Percentiles rank a stretch among this genome's conserved stretches.
Conservation (phyloP, 306 rosid species). For the Cicer bijugum region DNA sequence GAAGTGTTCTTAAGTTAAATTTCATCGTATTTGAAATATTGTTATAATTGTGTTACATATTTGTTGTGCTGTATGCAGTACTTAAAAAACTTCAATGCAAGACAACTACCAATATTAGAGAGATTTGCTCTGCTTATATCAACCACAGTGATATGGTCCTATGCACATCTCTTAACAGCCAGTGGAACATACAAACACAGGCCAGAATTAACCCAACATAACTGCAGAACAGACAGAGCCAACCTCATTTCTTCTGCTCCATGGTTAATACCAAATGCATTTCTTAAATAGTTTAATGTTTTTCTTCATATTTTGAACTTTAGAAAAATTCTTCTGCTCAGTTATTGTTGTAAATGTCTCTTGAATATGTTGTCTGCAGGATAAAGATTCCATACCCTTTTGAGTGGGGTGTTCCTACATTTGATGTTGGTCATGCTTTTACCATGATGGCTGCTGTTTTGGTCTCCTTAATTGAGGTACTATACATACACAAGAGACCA, state of each 20-base stretch:
- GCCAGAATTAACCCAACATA: conserved; percentile 72
- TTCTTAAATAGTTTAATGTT: conserved; percentile 25
- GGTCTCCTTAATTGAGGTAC: conserved; percentile 95
- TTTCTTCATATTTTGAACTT: background rate
- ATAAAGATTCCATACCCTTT: conserved; percentile 94
- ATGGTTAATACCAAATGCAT: conserved; percentile 63
- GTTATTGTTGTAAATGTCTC: conserved; percentile 35
- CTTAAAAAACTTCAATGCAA: conserved; percentile 77
- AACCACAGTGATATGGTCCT: conserved; percentile 92
- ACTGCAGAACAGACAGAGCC: conserved; percentile 85
- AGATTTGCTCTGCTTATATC: conserved; percentile 89
- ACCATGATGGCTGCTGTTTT: conserved; percentile 98
- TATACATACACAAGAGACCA: background rate
- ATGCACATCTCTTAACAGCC: conserved; percentile 95
- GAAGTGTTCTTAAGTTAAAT: background rate
- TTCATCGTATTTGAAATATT: conserved; percentile 16
- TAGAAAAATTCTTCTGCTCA: background rate
- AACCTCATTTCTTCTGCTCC: conserved; percentile 97
- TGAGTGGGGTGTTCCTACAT: conserved; percentile 99
- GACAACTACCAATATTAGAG: conserved; percentile 77
- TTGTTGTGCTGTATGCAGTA: conserved; percentile 59
- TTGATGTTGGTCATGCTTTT: conserved; percentile 88
- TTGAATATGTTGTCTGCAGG: conserved; percentile 58
- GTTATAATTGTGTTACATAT: conserved; percentile 23
- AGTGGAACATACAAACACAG: conserved; percentile 95